A percentile compares a stretch with the other conserved stretches of the same genome.
phyloP scores from a whole-genome alignment of 768 basidiomycete species.

The Chiua virens region DNA sequence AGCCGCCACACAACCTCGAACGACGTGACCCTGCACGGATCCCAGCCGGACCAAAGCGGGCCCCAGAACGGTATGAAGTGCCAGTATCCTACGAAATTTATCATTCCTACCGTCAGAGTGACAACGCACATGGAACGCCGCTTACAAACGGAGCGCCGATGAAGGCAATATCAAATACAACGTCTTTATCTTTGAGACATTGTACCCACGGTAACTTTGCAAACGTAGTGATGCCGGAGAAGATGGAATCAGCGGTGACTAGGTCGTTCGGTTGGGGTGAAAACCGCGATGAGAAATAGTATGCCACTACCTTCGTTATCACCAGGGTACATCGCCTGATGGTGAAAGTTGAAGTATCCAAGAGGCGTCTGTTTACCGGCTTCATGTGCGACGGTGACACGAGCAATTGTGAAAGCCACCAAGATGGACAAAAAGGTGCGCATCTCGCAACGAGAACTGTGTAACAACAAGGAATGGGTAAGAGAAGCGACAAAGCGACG shows the following conservation, averaged over 20 bases:
- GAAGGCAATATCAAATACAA: too few relatives aligned
- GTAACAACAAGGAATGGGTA: too few relatives aligned
- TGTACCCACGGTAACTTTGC: conserved; percentile 84
- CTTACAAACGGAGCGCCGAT: conserved; percentile 76
- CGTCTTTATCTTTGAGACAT: conserved; percentile 67
- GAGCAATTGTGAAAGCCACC: conserved; percentile 26
- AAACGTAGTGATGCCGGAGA: conserved; percentile 83
- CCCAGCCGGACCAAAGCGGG: conserved; percentile 82
- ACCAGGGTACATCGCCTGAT: conserved; percentile 57
- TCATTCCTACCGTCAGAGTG: not conserved
- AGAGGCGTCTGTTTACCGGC: conserved; percentile 59
- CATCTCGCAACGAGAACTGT: conserved; percentile 22
- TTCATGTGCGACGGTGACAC: conserved; percentile 35
- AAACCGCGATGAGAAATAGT: too few relatives aligned
- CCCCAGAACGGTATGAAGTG: conserved; percentile 79
- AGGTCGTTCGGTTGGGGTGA: too few relatives aligned
- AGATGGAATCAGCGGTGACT: too few relatives aligned
- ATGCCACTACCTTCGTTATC: too few relatives aligned
- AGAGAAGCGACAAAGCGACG: not conserved
- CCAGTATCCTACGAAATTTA: conserved; percentile 64
- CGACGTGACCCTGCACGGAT: conserved; percentile 79
- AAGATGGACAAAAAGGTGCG: conserved; percentile 22
- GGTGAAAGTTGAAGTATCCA: conserved; percentile 66
- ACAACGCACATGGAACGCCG: not conserved
- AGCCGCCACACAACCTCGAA: conserved; percentile 72